Conservation (phyloP, 352 stramenopile genomes). For the Globisporangium ultimum region DNA sequence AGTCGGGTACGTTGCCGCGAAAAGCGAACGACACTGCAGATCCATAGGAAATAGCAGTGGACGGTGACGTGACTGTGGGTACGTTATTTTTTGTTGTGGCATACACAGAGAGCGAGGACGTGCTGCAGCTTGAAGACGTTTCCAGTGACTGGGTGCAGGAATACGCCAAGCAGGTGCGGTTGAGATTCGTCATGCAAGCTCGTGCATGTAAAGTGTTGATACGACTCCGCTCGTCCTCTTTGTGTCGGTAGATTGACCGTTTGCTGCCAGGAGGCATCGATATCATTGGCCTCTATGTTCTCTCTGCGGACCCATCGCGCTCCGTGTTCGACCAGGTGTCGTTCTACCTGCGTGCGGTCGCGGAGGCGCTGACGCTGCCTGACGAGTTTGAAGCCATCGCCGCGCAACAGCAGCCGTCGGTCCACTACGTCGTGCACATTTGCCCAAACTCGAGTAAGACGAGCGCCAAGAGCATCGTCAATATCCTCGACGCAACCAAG, state of each 20-base stretch:
- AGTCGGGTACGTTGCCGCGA: constrained; percentile 22
- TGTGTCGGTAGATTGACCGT: constrained; percentile 30
- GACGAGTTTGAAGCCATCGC: constrained; percentile 8
- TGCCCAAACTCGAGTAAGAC: constrained; percentile 16
- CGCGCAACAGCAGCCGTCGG: constrained; percentile 4
- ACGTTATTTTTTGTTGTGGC: neutral
- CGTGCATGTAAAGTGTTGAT: neutral
- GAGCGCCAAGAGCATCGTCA: constrained; percentile 15
- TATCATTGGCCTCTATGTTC: constrained; percentile 57
- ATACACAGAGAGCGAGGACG: constrained; percentile 23
- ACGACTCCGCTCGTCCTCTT: neutral
- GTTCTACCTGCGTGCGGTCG: constrained; percentile 53
- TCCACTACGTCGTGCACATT: constrained; percentile 51
- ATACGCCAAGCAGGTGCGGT: constrained; percentile 45
- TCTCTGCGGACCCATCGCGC: constrained; percentile 25
- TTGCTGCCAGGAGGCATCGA: constrained; percentile 54
- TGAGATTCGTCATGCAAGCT: neutral
- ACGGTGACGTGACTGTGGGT: no score
- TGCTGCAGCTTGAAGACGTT: constrained; percentile 40
- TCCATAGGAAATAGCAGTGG: no score
- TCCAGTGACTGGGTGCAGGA: constrained; percentile 66
- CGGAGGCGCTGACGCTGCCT: constrained; percentile 25
- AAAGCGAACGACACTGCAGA: neutral
- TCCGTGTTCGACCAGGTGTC: constrained; percentile 30
- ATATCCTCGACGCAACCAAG: constrained; percentile 41